Base-by-base conservation (phyloP, 2,329 filamentous ascomycete genomes). In the Harringtonia lauricola region DNA sequence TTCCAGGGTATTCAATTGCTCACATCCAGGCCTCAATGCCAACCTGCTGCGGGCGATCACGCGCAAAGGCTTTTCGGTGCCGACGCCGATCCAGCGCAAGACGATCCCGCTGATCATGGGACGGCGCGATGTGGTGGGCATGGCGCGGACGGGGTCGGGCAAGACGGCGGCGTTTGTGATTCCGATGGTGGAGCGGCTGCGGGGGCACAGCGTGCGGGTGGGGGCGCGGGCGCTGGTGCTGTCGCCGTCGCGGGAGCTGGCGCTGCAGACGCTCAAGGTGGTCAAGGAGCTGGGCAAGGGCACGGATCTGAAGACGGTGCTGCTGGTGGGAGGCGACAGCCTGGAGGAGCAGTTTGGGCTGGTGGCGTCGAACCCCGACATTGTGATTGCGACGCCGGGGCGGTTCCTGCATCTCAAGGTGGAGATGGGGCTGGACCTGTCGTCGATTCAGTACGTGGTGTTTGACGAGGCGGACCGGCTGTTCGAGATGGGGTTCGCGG, bases 141-240 rank as follows among this genome's bases (percentile, higher is more conserved):
- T 98, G 92, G 92, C 92, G 8, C 76, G 94, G 52, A 98, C 94
- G n/a, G 92, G 92, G 59, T 96, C 89, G 18, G 92, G 92, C 67
- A 98, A 98, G 70, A 98, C 94, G 1, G 92, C 89, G 1, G 92
- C 92, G 19, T 98, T 98, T 62, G 88, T 96, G 22, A 94, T 98
- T 51, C 92, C 92, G 36, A 95, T 98, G 90, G 88, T 98, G 48
- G 87, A 98, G 67, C 85, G 83, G 52, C 69, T 98, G 48, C 94
- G 89, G 62, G 75, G 79, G 21, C 94, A 98, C 62, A 94, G 85
- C 57, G 81, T 81, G 26, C 83, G 83, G 55, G 81, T 96, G 50
- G 92, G 94, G 42, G 80, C 87, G 36, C 76, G 92, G 55, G 92
- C 83, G 13, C 69, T 98, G 47, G 83, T 98, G 49, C 65, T 98